These are phyloP conservation scores for Pestalotiopsis sp. DNA, from an alignment of 2,329 filamentous ascomycete species.

Conservation along the genomic window DNA sequence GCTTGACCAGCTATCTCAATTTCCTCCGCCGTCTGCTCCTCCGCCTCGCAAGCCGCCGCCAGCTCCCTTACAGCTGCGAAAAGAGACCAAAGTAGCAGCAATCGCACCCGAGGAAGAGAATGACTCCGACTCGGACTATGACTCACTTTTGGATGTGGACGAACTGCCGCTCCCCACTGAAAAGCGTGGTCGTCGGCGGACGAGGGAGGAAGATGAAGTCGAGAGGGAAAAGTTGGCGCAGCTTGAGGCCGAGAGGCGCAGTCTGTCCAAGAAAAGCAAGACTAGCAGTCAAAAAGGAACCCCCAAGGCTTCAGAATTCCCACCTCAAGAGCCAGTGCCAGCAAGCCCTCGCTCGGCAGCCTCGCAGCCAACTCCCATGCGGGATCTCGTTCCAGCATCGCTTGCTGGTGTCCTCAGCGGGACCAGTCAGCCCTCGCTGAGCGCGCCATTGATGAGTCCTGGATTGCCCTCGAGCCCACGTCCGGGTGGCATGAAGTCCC, in stretches of 20 bases:
- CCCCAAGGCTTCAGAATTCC: conserved; percentile 39
- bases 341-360: conserved; percentile 37
- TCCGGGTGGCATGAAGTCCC: conserved; percentile 57
- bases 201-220: conserved; percentile 83
- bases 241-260: conserved; percentile 70
- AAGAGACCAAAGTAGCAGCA: conserved; percentile 33
- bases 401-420: conserved; percentile 54
- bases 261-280: conserved; percentile 74
- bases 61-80: conserved; percentile 75
- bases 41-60: conserved; percentile 81
- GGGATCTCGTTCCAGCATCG: conserved; percentile 48
- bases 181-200: conserved; percentile 77
- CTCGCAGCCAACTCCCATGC: conserved; percentile 34
- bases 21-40: conserved; percentile 56
- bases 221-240: conserved; percentile 71
- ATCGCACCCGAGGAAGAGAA: conserved; percentile 53
- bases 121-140: conserved; percentile 80
- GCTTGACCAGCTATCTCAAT: conserved; percentile 49
- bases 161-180: conserved; percentile 57
- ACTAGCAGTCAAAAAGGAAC: conserved; percentile 52
- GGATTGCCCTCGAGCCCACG: conserved; percentile 64
- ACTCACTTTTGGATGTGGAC: conserved; percentile 73
- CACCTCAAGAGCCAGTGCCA: conserved; percentile 35
- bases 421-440: conserved; percentile 34
- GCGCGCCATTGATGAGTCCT: conserved; percentile 56